Evolutionary conservation across 345 rosid genomes (phyloP).

Genomic region (Aegle marmelos): DNA sequence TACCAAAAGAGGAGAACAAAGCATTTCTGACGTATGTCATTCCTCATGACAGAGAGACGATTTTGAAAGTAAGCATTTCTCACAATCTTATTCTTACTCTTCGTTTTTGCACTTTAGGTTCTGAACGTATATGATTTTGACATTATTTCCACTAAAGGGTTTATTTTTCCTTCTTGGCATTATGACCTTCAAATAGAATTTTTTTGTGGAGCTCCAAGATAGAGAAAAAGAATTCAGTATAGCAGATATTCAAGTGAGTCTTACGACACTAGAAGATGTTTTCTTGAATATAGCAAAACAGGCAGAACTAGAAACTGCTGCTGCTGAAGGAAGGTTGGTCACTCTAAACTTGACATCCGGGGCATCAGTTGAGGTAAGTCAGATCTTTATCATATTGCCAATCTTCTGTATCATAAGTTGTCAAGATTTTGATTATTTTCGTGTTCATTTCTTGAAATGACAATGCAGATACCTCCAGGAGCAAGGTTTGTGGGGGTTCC

Average conservation of each 20-base stretch:
- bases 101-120: not conserved
- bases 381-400: not conserved
- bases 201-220: conserved; percentile 71
- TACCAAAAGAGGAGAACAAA: conserved; percentile 66
- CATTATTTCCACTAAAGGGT: not conserved
- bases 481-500: conserved; percentile 78
- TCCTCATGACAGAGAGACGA: conserved; percentile 73
- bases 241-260: conserved; percentile 84
- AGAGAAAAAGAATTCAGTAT: conserved; percentile 63
- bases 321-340: conserved; percentile 68
- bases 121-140: not conserved
- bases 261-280: conserved; percentile 94
- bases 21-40: conserved; percentile 77
- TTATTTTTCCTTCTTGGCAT: conserved; percentile 8
- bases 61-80: conserved; percentile 48
- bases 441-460: not conserved
- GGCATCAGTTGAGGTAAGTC: conserved; percentile 50
- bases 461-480: conserved; percentile 74
- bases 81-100: not conserved
- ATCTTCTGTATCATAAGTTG: not conserved
- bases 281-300: conserved; percentile 90
- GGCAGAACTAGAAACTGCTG: conserved; percentile 91
- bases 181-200: conserved; percentile 33
- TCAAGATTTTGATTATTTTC: not conserved
- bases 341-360: conserved; percentile 69